Evolutionary conservation across 2,329 filamentous ascomycete genomes (phyloP).

Genomic region (Trichoderma sp.): DNA sequence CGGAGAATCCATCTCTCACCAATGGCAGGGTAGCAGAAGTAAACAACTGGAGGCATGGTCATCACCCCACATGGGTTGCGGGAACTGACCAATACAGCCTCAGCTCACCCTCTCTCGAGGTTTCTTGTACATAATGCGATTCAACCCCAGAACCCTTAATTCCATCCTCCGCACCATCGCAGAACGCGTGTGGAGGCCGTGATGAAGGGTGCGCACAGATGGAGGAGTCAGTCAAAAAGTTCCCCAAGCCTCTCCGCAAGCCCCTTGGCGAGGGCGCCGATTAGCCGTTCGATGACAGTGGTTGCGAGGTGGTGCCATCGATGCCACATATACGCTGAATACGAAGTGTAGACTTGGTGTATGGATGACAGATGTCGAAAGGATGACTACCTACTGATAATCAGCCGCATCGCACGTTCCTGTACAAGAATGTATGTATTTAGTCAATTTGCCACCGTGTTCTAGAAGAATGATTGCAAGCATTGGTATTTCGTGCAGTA

Average conservation of each 20-base stretch:
- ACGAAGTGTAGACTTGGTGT: not conserved
- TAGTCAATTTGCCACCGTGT: not conserved
- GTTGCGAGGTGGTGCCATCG: not conserved
- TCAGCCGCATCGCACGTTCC: not conserved
- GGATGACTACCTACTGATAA: not conserved
- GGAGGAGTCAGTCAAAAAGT: slow-evolving; percentile 16
- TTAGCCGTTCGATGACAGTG: not conserved
- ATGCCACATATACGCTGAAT: not conserved
- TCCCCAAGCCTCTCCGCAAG: slow-evolving; percentile 15
- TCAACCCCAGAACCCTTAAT: slow-evolving; percentile 17
- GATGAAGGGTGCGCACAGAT: slow-evolving; percentile 9
- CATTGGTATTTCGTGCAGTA: not conserved
- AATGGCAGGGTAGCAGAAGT: not conserved
- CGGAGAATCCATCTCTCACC: not conserved
- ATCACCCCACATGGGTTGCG: not conserved
- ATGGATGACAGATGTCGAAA: not conserved
- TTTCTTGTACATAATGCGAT: slow-evolving; percentile 16
- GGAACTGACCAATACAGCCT: not conserved
- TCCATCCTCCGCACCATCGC: slow-evolving; percentile 12
- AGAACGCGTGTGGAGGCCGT: slow-evolving; percentile 8
- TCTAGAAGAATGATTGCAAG: not conserved
- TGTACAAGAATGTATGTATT: not conserved
- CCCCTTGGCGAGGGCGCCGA: slow-evolving; percentile 2
- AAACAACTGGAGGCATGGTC: not conserved
- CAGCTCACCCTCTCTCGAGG: not conserved